Percentiles rank a stretch among this genome's conserved stretches.
Conservation (phyloP, 2,329 filamentous ascomycete genomes). For the Sporothrix pseudoabietina region DNA sequence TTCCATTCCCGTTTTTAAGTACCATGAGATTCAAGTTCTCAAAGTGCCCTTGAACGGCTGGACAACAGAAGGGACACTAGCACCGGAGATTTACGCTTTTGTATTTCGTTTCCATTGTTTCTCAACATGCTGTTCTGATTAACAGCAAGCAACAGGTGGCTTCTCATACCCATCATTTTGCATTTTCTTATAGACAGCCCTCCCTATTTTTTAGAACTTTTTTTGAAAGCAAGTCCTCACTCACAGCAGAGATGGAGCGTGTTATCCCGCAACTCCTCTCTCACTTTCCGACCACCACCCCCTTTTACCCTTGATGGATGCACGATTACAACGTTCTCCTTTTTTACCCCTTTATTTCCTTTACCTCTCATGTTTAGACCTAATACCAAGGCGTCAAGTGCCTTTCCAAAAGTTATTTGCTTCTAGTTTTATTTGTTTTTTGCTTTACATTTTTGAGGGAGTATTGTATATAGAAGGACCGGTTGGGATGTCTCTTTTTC, state of each 20-base stretch:
- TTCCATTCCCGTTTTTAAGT: neutral
- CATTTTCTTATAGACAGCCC: slow-evolving; percentile 13
- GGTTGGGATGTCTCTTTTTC: slow-evolving; percentile 15
- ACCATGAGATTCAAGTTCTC: neutral
- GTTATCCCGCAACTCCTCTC: neutral
- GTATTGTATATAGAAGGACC: slow-evolving; percentile 24
- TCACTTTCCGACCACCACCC: neutral
- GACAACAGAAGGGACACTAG: neutral
- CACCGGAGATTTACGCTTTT: neutral
- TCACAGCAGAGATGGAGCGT: neutral
- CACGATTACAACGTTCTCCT: slow-evolving; percentile 11
- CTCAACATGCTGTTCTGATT: neutral
- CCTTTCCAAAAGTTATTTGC: slow-evolving; percentile 12
- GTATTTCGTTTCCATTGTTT: neutral
- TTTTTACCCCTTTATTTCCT: neutral
- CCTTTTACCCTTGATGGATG: slow-evolving; percentile 7
- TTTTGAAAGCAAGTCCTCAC: neutral
- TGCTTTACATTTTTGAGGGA: slow-evolving; percentile 13
- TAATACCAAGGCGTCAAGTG: slow-evolving; percentile 26
- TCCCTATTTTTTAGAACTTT: neutral
- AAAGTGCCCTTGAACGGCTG: neutral
- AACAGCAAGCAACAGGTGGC: slow-evolving; percentile 11
- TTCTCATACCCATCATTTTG: neutral
- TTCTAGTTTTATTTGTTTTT: neutral
- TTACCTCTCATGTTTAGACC: neutral